A percentile compares a stretch with the other conserved stretches of the same genome.
Conservation (phyloP, 306 rosid species). For the Castanea sativa region DNA sequence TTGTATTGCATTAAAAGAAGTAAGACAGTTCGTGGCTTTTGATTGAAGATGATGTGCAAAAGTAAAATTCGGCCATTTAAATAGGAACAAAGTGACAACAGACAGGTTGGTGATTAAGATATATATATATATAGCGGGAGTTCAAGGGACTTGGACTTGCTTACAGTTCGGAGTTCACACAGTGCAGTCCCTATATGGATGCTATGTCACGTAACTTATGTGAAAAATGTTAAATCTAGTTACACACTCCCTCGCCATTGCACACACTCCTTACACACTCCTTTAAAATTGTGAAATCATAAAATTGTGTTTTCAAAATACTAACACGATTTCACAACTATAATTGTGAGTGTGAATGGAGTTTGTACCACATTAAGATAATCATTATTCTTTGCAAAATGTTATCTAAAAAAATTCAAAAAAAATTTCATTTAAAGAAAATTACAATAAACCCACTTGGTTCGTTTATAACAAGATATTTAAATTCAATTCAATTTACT, state of each 20-base stretch:
- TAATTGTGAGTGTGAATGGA: no score
- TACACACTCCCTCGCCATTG: no score
- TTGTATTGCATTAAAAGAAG: conserved; percentile 79
- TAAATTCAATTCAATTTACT: no score
- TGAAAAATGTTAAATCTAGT: neutral
- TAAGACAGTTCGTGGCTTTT: conserved; percentile 51
- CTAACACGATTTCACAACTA: no score
- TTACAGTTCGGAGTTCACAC: neutral
- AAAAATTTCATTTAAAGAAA: no score
- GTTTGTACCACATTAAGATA: no score
- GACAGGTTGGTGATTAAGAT: conserved; percentile 30
- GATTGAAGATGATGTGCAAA: conserved; percentile 38
- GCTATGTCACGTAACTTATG: neutral
- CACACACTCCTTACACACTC: no score
- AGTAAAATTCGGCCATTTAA: conserved; percentile 34
- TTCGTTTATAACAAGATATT: neutral
- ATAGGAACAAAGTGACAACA: conserved; percentile 38
- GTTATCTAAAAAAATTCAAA: neutral
- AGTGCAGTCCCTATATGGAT: neutral
- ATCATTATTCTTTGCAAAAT: no score
- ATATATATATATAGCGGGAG: conserved; percentile 7
- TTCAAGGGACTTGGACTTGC: neutral
- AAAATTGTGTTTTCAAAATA: no score
- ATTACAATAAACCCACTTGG: neutral
- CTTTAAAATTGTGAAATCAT: no score